Evolutionary conservation across 345 rosid genomes (phyloP), one percentile per base, ranked within the genome.

Genomic region (Salix dunnii): DNA sequence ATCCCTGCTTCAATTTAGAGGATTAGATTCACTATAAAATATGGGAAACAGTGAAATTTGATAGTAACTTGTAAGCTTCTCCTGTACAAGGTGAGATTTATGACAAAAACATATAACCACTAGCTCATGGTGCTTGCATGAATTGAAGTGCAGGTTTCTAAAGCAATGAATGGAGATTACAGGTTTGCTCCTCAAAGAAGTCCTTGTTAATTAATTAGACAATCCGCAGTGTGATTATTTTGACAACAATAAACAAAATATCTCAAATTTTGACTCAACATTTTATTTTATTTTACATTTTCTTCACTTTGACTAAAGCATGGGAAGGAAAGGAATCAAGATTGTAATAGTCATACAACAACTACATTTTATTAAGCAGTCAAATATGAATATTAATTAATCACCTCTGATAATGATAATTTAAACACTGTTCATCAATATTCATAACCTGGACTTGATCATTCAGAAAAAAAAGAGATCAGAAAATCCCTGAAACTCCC

Each of bases 1-100:
- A 89, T 74, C 93, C 91, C 93, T 89, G 82, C 73, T 71, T 70
- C 30, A 49, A 71, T 33, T 36, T 31, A 35, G 1, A 23, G 12
- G 25, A n/a, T n/a, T 58, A 58, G 63, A 58, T 23, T 58, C 63
- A 23, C 63, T 55, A 8, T n/a, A 55, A 9, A 55, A n/a, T 9
- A 0, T 6, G 60, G n/a, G 21, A 21, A 53, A 53, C 60, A 53
- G 20, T 53, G 60, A 9, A 20, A 18, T 21, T 51, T 51, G 60
- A 20, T 21, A 6, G 60, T 18, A 51, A 2, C n/a, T 51, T 46
- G 5, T 46, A 46, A 3, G 51, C 35, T 33, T 33, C 35, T 33
- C 35, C 35, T 4, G 51, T 5, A 51, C 58, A 51, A 51, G 23
- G 21, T 18, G 58, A 7, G 21, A 18, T 18, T 6, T 4, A 13